Evolutionary conservation across 2,329 filamentous ascomycete genomes (phyloP).

Genomic region (Corynespora cassiicola): DNA sequence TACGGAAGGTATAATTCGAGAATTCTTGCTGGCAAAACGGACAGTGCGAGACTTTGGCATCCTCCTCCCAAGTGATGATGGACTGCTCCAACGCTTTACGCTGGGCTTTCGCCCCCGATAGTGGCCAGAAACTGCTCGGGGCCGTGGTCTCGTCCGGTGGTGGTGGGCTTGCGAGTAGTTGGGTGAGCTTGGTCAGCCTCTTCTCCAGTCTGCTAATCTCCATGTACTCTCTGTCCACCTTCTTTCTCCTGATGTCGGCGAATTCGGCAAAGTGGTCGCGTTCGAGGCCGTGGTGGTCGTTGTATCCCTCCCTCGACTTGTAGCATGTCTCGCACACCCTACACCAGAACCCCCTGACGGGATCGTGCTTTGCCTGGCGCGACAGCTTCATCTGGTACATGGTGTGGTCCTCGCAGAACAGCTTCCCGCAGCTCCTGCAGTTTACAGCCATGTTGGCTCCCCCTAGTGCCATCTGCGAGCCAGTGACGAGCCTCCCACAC

Average conservation of each 20-base stretch:
- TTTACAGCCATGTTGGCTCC: constrained; percentile 85
- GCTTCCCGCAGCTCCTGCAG: constrained; percentile 87
- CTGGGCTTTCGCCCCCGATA: constrained; percentile 69
- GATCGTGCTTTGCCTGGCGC: constrained; percentile 85
- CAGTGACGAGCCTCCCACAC: constrained; percentile 63
- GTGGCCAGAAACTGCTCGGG: constrained; percentile 61
- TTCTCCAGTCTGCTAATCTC: constrained; percentile 93
- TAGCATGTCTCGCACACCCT: constrained; percentile 99
- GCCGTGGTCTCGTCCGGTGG: constrained; percentile 64
- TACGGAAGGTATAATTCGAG: constrained; percentile 86
- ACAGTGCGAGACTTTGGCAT: constrained; percentile 78
- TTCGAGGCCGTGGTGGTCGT: constrained; percentile 77
- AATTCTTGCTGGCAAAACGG: constrained; percentile 98
- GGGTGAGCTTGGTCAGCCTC: constrained; percentile 86
- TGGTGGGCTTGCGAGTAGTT: constrained; percentile 77
- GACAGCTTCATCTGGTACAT: constrained; percentile 99
- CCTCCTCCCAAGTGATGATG: constrained; percentile 94
- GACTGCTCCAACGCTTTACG: constrained; percentile 87
- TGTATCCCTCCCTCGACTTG: constrained; percentile 94
- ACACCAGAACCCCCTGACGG: constrained; percentile 89
- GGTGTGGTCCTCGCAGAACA: constrained; percentile 97
- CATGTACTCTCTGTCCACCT: constrained; percentile 82
- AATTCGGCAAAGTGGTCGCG: constrained; percentile 79
- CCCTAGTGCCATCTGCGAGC: constrained; percentile 69
- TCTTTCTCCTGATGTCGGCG: constrained; percentile 72